These are phyloP conservation scores for Phaeosphaeriaceae sp. DNA, from an alignment of 2,329 filamentous ascomycete genomes.

Conservation along the genomic window DNA sequence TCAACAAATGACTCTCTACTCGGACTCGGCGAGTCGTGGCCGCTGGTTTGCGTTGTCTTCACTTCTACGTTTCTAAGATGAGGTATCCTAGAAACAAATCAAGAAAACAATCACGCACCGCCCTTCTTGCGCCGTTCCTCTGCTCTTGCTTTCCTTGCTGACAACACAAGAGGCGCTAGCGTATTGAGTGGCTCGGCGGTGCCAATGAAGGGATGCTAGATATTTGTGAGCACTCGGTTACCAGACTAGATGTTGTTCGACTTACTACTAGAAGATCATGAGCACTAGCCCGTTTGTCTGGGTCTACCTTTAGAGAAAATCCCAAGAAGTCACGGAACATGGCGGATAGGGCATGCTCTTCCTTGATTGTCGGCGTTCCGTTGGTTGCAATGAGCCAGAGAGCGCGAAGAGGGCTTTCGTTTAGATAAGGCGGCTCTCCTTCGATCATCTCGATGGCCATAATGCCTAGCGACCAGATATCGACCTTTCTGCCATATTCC, in stretches of 20 bases:
- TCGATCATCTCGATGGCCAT: slow-evolving; percentile 99
- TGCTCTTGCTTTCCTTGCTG: slow-evolving; percentile 82
- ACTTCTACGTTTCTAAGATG: slow-evolving; percentile 32
- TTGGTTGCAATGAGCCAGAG: slow-evolving; percentile 97
- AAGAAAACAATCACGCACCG: slow-evolving; percentile 41
- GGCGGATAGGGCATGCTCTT: slow-evolving; percentile 79
- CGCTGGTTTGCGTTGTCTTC: slow-evolving; percentile 23
- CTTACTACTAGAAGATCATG: slow-evolving; percentile 91
- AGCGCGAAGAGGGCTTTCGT: slow-evolving; percentile 89
- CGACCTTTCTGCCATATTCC: slow-evolving; percentile 97
- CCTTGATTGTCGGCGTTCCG: slow-evolving; percentile 93
- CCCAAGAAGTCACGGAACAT: slow-evolving; percentile 91
- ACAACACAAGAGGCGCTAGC: slow-evolving; percentile 83
- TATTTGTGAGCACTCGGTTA: slow-evolving; percentile 13
- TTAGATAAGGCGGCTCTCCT: slow-evolving; percentile 95
- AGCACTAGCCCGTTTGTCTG: slow-evolving; percentile 93
- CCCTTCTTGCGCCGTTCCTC: slow-evolving; percentile 69
- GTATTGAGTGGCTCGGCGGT: slow-evolving; percentile 64
- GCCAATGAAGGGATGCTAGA: slow-evolving; percentile 57
- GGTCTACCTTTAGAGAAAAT: slow-evolving; percentile 94
- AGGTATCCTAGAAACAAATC: slow-evolving; percentile 28
- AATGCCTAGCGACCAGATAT: slow-evolving; percentile 98
- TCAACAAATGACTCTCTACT: slow-evolving; percentile 34
- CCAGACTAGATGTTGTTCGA: slow-evolving; percentile 21
- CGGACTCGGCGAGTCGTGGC: slow-evolving; percentile 21